Evolutionary conservation across 2,329 filamentous ascomycete species (phyloP), one percentile per base, ranked within the genome.

Genomic region (Monosporascus sp.): DNA sequence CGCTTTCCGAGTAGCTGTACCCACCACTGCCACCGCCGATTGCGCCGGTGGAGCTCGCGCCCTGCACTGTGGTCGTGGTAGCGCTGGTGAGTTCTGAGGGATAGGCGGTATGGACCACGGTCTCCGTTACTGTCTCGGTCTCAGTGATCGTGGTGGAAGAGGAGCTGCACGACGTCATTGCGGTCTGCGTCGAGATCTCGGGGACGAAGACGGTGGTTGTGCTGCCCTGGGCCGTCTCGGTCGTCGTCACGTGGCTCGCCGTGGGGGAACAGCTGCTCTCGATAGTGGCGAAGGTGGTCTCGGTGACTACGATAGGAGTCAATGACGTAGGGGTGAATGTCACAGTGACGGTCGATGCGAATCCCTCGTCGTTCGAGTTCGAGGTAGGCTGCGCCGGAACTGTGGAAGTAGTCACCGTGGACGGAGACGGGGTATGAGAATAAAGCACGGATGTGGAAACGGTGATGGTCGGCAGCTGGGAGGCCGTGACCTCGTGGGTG

Each of bases 291-390:
- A 54, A 49, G 5, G 55, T 59, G 22, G 47, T 17, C 35, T 52
- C 44, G 15, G 52, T 53, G 27, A 35, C 31, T 14, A 35, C 31
- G 31, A 35, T 14, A 35, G 9, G 31, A 14, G 50, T 50, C 22
- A 52, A 57, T n/a, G 53, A 37, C 22, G 22, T 3, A 5, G 58
- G 57, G 6, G 54, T 60, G 48, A 55, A 37, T 2, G 57, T 61
- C 6, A 59, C 47, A 5, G 56, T 61, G 14, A 52, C 53, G 9
- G 52, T 57, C 14, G 47, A 25, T 3, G 56, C 54, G 35, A 49
- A 54, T 17, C 20, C 39, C 39, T 9, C 25, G 27, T 38, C 31
- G 6, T 27, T 18, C 11, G 11, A 35, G 31, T 35, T 11, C 31
- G 11, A 35, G 11, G 11, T 35, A 35, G 31, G 9, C 31, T 14